Evolutionary conservation across 768 basidiomycete genomes (phyloP).

Genomic region (Suillus paluster): DNA sequence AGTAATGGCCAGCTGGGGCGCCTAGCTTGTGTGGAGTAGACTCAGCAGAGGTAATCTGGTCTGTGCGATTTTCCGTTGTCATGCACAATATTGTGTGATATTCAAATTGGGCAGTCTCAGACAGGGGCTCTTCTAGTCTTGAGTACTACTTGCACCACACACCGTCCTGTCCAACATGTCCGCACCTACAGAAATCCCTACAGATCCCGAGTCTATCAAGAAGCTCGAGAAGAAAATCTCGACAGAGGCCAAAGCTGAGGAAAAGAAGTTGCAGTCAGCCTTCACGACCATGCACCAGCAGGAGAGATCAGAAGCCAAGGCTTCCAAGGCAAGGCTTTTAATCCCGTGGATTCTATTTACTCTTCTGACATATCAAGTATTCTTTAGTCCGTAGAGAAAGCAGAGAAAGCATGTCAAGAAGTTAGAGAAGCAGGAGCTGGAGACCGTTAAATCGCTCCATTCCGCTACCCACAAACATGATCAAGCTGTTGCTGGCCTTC

Average conservation of each 20-base stretch:
- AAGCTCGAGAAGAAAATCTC: conserved; percentile 49
- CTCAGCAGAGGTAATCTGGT: too few relatives aligned
- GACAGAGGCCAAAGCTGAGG: conserved; percentile 57
- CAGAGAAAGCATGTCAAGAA: conserved; percentile 51
- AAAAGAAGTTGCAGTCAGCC: conserved; percentile 52
- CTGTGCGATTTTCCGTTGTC: neutral
- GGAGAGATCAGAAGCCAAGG: conserved; percentile 58
- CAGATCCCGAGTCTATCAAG: conserved; percentile 36
- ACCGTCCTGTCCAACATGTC: conserved; percentile 26
- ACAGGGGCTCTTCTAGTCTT: neutral
- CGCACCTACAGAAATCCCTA: conserved; percentile 16
- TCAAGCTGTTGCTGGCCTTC: conserved; percentile 45
- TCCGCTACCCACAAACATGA: conserved; percentile 59
- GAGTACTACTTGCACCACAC: too few relatives aligned
- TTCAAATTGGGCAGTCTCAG: neutral
- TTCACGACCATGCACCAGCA: conserved; percentile 55
- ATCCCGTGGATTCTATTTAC: neutral
- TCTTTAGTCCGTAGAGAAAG: conserved; percentile 49
- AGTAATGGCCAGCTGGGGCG: neutral
- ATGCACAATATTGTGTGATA: neutral
- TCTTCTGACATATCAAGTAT: neutral
- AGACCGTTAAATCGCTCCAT: conserved; percentile 52
- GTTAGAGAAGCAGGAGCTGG: conserved; percentile 54
- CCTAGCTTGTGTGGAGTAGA: too few relatives aligned
- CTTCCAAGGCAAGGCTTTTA: conserved; percentile 47